Evolutionary conservation across 768 basidiomycete species (phyloP), one percentile per base, ranked within the genome.

Genomic region (Hysterangium stoloniferum): DNA sequence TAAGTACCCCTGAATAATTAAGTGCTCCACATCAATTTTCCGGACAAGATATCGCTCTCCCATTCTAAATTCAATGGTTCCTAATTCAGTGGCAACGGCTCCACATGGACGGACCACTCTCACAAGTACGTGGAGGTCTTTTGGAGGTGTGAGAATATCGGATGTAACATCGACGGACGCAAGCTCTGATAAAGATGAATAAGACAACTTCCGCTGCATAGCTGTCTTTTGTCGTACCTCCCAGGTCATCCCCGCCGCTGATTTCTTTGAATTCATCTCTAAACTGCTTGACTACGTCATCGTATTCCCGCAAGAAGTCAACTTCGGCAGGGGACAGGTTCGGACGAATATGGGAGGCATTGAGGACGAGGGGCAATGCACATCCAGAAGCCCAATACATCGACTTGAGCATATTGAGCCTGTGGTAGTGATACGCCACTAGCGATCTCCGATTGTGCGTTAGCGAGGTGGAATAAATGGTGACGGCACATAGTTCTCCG

Each of bases 361-460:
- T 73, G 53, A 97, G 76, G 36, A 96, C 71, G 56, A 90, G 86
- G 1, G 91, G 88, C 2, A 96, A 71, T 3, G 90, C 86, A 12
- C 91, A 94, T 15, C 89, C 89, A 6, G 82, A 78, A 11, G 79
- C 70, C 95, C 95, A 98, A 68, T 90, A 96, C 71, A 88, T 75
- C 60, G 91, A 84, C 52, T 82, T 78, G 46, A 98, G 77, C 46
- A 82, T 80, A 62, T 90, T 85, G 33, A 90, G 67, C 49, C 95
- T 78, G 68, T 93, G 90, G 22, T 78, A 70, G 66, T 97, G 91
- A 67, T 98, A 99, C 0, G 91, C 92, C 38, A 97, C 78, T 3
- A 98, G 75, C 63, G 90, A 92, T n/a, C 96, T 85, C 65, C 95
- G 96, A 73, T 98, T 96, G 55, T 93, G 80, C 34, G 83, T 73